phyloP scores from a whole-genome alignment of 2,329 filamentous ascomycete genomes.

The Pseudocercospora pini-densiflorae region DNA sequence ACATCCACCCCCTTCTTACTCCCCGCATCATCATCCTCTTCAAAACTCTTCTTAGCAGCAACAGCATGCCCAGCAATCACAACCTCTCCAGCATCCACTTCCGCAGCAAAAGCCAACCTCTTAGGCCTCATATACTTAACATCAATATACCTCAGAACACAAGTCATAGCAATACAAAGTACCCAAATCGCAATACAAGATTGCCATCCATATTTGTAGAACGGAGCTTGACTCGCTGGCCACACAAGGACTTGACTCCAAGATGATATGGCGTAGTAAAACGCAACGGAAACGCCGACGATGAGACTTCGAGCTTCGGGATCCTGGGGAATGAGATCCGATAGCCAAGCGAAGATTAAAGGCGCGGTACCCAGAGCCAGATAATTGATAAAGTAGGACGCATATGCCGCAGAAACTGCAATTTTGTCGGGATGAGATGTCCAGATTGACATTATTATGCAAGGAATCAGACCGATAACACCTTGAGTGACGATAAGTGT shows the following conservation, averaged over 20 bases:
- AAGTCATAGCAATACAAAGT: constrained; percentile 53
- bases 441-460: constrained; percentile 61
- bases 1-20: constrained; percentile 17
- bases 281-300: constrained; percentile 55
- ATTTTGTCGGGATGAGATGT: constrained; percentile 51
- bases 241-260: constrained; percentile 59
- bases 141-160: constrained; percentile 51
- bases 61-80: constrained; percentile 26
- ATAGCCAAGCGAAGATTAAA: constrained; percentile 58
- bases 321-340: constrained; percentile 56
- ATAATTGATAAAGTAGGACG: constrained; percentile 58
- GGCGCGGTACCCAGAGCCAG: constrained; percentile 51
- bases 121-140: constrained; percentile 45
- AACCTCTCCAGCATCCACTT: constrained; percentile 25
- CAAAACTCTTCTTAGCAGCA: constrained; percentile 11
- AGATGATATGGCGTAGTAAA: constrained; percentile 56
- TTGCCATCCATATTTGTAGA: constrained; percentile 57
- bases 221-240: constrained; percentile 57
- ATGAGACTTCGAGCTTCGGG: constrained; percentile 56
- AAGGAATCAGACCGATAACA: constrained; percentile 53
- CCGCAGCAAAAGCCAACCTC: constrained; percentile 29
- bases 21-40: constrained; percentile 2
- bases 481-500: constrained; percentile 54
- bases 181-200: constrained; percentile 51
- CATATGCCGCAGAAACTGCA: constrained; percentile 54